Percentiles rank a stretch among this genome's conserved stretches.
These are phyloP conservation scores for Lentinus brumalis DNA, from an alignment of 768 basidiomycete genomes.

Conservation along the genomic window DNA sequence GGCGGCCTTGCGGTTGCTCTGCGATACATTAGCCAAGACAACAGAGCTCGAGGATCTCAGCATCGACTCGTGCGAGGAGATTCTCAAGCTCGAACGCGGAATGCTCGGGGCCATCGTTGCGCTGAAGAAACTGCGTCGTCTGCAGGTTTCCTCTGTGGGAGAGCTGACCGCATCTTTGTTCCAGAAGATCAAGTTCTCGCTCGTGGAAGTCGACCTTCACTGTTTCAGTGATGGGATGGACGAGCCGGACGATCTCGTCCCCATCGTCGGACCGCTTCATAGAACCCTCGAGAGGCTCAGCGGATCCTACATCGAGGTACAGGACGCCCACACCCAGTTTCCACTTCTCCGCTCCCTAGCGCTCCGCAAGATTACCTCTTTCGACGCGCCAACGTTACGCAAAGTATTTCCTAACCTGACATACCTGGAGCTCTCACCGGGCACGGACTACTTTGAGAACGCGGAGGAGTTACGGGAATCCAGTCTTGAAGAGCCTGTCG, in stretches of 20 bases:
- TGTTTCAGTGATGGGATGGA: background rate
- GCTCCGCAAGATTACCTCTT: no score
- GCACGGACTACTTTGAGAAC: no score
- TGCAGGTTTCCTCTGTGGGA: background rate
- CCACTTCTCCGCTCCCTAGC: background rate
- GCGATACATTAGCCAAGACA: background rate
- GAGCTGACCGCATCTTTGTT: background rate
- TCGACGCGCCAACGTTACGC: no score
- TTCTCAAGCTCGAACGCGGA: background rate
- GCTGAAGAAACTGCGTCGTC: background rate
- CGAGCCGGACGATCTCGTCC: no score
- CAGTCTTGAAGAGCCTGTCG: background rate
- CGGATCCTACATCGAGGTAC: background rate
- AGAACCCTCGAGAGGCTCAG: background rate
- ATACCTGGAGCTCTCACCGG: no score
- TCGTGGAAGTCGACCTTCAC: background rate
- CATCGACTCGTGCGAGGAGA: constrained; percentile 10
- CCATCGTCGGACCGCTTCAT: background rate
- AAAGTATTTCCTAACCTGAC: no score
- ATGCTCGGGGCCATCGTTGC: background rate
- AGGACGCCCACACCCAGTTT: background rate
- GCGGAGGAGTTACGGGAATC: no score
- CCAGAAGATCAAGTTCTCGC: background rate
- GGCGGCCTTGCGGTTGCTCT: no score
- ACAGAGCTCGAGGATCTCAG: background rate